Evolutionary conservation across 2,329 filamentous ascomycete species (phyloP).

Genomic region (Cadophora sp.): DNA sequence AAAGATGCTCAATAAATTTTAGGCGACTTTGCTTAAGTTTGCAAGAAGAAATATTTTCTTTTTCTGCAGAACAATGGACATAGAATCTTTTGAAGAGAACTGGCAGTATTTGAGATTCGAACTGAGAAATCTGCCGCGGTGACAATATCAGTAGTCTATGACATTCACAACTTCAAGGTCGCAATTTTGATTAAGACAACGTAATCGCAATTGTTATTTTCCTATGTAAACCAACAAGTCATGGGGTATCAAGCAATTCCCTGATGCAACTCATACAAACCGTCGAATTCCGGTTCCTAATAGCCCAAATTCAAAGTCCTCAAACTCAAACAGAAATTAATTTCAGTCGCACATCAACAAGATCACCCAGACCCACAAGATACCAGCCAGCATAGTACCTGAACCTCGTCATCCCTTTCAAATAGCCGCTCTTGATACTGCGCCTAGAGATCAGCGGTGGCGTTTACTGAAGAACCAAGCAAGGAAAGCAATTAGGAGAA

Average conservation of each 20-base stretch:
- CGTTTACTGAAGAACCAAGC: conserved; percentile 28
- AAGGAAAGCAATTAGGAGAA: conserved; percentile 35
- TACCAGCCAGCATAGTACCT: background rate
- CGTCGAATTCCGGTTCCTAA: background rate
- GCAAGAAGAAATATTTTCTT: too few relatives aligned
- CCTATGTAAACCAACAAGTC: background rate
- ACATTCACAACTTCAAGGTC: background rate
- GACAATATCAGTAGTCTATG: background rate
- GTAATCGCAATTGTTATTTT: background rate
- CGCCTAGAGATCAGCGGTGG: background rate
- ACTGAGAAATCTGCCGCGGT: too few relatives aligned
- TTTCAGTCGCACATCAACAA: background rate
- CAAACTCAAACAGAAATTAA: conserved; percentile 3
- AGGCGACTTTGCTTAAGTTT: too few relatives aligned
- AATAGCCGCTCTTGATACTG: background rate
- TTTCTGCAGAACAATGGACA: too few relatives aligned
- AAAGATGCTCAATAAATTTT: too few relatives aligned
- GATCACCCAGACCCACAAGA: background rate
- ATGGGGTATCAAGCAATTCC: conserved; percentile 5
- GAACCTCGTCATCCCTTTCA: background rate
- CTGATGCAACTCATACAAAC: conserved; percentile 10
- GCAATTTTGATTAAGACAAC: background rate
- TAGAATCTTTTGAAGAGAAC: too few relatives aligned
- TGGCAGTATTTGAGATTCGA: too few relatives aligned
- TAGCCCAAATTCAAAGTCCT: background rate